Evolutionary conservation across 1,284 basidiomycete species (phyloP), one percentile per base, ranked within the genome.

Genomic region (Coniferiporia sulphurascens): DNA sequence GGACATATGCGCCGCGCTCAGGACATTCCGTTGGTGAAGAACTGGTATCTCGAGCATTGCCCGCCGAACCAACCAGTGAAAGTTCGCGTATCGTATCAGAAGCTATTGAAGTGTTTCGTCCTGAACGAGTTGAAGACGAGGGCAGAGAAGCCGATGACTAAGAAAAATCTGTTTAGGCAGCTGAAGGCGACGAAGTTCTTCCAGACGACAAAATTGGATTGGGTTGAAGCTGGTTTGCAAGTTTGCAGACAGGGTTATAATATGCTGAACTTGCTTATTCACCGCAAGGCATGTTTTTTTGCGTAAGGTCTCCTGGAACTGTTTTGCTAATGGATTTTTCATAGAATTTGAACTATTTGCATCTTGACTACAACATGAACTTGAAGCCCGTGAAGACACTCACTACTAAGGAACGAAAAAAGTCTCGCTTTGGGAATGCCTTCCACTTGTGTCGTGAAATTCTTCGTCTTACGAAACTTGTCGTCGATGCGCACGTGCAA

Each of bases 171-270:
- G 54, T 96, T 99, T 82, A 83, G 92, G 60, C 93, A 95, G 72
- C 80, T 99, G 61, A 98, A 98, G 76, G 90, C 92, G 49, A 99
- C 97, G 62, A 99, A 99, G 76, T 99, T 99, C 79, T 99, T 99
- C 87, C 97, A 99, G 78, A 93, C 91, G 19, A 99, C 97, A 6
- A 93, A 85, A 64, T 78, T 99, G 67, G 97, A 99, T 74, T 99
- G 97, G 97, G 96, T 99, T 35, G 97, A 99, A 74, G 97, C 96
- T 3, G 97, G 97, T 69, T 77, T 99, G 63, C 97, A 99, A 76
- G 97, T 99, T 58, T 97, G 95, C 76, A 80, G 96, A 65, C 97
- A 99, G 72, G 96, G 96, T 36, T 99, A 98, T 78, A 99, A 99
- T 77, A 99, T 99, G 97, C 79, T 99, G 64, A 99, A 99, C 74